Evolutionary conservation across 495 filamentous ascomycete species (phyloP), one percentile per base, ranked within the genome.

Genomic region (Aspergillus heteromorphus): DNA sequence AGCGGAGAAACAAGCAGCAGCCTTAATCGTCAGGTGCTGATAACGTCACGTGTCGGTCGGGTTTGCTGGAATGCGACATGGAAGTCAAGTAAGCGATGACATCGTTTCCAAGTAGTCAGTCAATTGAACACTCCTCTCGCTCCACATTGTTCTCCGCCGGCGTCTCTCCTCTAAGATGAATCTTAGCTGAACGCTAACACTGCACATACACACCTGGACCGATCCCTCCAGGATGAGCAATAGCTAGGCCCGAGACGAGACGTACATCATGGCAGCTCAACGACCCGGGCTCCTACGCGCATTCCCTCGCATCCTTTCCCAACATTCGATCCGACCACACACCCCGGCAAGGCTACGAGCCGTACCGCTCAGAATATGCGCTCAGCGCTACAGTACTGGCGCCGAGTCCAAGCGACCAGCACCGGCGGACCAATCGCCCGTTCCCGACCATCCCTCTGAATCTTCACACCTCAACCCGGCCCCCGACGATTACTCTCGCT

Each of bases 401-500:
- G 49, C 59, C 58, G 58, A 49, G 16, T 8, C 43, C 16, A 17
- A 59, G 19, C 56, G 49, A 57, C 23, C 53, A 11, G 36, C 23
- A 57, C 23, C 53, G 9, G 36, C 23, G 48, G 45, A 58, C 20
- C 34, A 43, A 13, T 40, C 53, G 23, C 20, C 55, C 36, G 38
- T 54, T n/a, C 30, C 31, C 31, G 45, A 67, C 41, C 57, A 70
- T 45, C 65, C 52, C 36, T 56, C 31, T 56, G 68, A 74, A 27
- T 49, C 66, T 21, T 83, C 84, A 9, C 84, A 87, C 57, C 79
- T 95, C 31, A 86, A 93, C 63, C 88, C 92, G 2, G 56, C 81
- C 2, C 88, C 91, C 2, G 86, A 86, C 59, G 88, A 95, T 63
- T 97, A 93, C 70, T 81, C 85, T 34, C 78, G 81, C 23, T 84